Percentiles rank a stretch among this genome's conserved stretches.
phyloP scores from a whole-genome alignment of 192 early-diverging fungal species.

The Podila verticillata region DNA sequence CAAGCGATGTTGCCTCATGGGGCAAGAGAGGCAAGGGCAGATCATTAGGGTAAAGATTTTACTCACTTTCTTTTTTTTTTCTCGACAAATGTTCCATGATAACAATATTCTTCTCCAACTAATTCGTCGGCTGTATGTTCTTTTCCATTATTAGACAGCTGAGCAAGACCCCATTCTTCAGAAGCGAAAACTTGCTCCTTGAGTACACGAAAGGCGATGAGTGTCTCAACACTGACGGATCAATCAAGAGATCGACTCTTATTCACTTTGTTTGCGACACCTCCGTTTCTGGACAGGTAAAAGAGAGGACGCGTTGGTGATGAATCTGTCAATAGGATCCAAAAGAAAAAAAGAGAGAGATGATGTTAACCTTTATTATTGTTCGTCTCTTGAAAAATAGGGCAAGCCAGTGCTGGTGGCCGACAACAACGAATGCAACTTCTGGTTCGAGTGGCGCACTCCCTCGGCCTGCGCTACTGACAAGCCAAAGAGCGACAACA shows the following conservation, averaged over 20 bases:
- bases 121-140: background rate
- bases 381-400: constrained; percentile 23
- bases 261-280: constrained; percentile 48
- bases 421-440: constrained; percentile 34
- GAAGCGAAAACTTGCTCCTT: constrained; percentile 40
- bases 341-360: no score
- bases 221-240: constrained; percentile 13
- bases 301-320: no score
- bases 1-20: constrained; percentile 35
- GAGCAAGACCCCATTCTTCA: constrained; percentile 39
- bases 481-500: constrained; percentile 5
- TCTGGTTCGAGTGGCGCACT: constrained; percentile 53
- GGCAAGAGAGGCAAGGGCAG: constrained; percentile 39
- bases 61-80: background rate
- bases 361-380: no score
- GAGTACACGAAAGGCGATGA: constrained; percentile 35
- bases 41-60: constrained; percentile 32
- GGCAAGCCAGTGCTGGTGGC: constrained; percentile 34
- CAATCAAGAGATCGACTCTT: constrained; percentile 26
- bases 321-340: no score
- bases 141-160: constrained; percentile 14
- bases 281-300: constrained; percentile 43
- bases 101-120: background rate
- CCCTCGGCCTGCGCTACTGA: constrained; percentile 41
- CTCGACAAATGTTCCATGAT: no score